Percentiles rank a stretch among this genome's conserved stretches.
Conservation (phyloP, 2,329 filamentous ascomycete species). For the Ustulina deusta region DNA sequence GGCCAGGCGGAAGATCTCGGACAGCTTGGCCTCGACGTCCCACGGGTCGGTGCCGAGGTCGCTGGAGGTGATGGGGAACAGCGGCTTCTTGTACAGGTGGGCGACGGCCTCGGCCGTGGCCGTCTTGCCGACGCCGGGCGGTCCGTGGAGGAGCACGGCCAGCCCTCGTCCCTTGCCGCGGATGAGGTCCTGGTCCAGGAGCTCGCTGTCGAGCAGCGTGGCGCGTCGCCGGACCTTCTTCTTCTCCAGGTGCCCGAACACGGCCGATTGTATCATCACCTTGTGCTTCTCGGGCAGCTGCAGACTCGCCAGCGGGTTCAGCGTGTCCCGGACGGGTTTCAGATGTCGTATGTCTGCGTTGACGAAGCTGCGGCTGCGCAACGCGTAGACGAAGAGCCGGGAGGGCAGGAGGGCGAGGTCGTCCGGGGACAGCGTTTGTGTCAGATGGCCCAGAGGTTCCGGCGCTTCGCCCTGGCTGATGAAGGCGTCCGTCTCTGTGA, state of each 20-base stretch:
- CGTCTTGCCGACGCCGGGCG: conserved; percentile 40
- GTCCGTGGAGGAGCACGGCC: conserved; percentile 38
- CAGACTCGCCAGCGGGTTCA: conserved; percentile 37
- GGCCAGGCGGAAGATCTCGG: conserved; percentile 39
- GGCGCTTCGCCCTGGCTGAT: conserved; percentile 23
- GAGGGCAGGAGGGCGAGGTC: conserved; percentile 38
- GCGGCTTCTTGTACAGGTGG: conserved; percentile 37
- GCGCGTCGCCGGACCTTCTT: conserved; percentile 40
- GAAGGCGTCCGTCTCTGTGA: conserved; percentile 34
- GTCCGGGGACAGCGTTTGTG: conserved; percentile 29
- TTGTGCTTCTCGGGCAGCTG: conserved; percentile 41
- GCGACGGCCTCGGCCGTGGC: conserved; percentile 40
- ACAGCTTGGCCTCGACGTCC: conserved; percentile 40
- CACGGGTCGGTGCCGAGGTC: conserved; percentile 40
- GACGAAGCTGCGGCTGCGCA: conserved; percentile 38
- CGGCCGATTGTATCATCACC: conserved; percentile 39
- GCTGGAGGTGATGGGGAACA: conserved; percentile 38
- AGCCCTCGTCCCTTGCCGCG: conserved; percentile 38
- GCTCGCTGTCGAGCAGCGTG: conserved; percentile 37
- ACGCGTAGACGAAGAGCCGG: conserved; percentile 38
- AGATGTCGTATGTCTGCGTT: conserved; percentile 37
- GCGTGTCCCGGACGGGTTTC: conserved; percentile 33
- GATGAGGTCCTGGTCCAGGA: conserved; percentile 39
- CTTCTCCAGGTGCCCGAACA: conserved; percentile 41
- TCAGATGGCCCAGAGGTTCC: conserved; percentile 22